These are phyloP conservation scores for Fomitopsis serialis DNA, from an alignment of 768 basidiomycete species.

Conservation along the genomic window DNA sequence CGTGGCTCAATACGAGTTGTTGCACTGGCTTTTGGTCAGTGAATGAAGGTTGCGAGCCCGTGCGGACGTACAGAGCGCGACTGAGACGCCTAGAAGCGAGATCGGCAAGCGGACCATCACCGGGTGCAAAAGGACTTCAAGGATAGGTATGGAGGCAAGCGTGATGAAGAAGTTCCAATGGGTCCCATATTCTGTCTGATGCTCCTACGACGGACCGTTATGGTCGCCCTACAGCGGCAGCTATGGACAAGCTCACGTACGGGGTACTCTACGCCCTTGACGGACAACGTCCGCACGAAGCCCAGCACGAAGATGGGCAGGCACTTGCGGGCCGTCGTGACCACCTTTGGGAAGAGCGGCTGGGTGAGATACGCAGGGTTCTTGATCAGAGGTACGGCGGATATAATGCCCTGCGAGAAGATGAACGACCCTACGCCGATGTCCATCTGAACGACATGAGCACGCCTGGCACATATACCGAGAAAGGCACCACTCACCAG, in stretches of 20 bases:
- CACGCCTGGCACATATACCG: neutral
- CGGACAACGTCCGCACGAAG: constrained; percentile 69
- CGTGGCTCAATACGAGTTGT: constrained; percentile 56
- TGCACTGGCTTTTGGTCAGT: constrained; percentile 47
- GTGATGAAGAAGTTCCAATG: constrained; percentile 99
- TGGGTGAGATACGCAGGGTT: constrained; percentile 47
- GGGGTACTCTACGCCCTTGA: constrained; percentile 93
- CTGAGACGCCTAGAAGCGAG: constrained; percentile 53
- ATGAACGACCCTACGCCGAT: constrained; percentile 96
- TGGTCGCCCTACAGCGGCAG: neutral
- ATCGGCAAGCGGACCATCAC: constrained; percentile 52
- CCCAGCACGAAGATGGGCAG: constrained; percentile 71
- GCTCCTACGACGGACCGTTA: constrained; percentile 53
- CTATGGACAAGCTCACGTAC: constrained; percentile 38
- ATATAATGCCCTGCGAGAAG: constrained; percentile 90
- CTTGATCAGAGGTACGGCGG: constrained; percentile 76
- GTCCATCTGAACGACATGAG: constrained; percentile 71
- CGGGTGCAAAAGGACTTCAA: constrained; percentile 67
- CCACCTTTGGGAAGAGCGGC: constrained; percentile 47
- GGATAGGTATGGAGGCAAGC: constrained; percentile 69
- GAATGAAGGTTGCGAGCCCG: neutral
- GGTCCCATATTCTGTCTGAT: constrained; percentile 90
- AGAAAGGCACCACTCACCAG: constrained; percentile 46
- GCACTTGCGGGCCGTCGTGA: constrained; percentile 46
- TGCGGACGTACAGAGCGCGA: constrained; percentile 47